These are phyloP conservation scores for Penicillium paxilli DNA, from an alignment of 495 filamentous ascomycete species.

Conservation along the genomic window DNA sequence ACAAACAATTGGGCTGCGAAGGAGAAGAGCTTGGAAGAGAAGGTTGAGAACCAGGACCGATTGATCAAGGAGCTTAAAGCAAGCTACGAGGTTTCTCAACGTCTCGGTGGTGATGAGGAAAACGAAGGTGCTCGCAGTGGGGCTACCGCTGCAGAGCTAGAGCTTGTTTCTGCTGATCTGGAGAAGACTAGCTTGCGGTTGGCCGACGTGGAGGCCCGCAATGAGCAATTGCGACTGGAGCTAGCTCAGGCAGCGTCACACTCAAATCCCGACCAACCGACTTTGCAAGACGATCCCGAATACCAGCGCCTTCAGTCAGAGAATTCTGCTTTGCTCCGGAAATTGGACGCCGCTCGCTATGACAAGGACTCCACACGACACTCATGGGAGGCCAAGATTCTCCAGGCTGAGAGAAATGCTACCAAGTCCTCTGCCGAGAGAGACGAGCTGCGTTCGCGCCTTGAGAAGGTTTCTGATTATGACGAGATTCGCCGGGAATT, in stretches of 20 bases:
- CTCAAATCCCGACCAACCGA: conserved; percentile 55
- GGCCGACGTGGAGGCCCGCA: conserved; percentile 89
- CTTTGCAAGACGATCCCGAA: conserved; percentile 80
- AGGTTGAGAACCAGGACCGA: conserved; percentile 90
- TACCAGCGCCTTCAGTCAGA: conserved; percentile 86
- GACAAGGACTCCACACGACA: conserved; percentile 79
- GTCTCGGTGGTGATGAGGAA: conserved; percentile 72
- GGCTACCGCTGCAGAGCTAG: conserved; percentile 85
- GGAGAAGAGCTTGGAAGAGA: conserved; percentile 88
- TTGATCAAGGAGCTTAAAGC: conserved; percentile 93
- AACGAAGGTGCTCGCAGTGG: conserved; percentile 54
- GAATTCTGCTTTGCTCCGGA: conserved; percentile 85
- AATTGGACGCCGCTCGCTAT: conserved; percentile 76
- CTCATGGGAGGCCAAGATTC: conserved; percentile 68
- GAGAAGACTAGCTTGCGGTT: conserved; percentile 85
- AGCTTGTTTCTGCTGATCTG: conserved; percentile 87
- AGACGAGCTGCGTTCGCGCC: conserved; percentile 71
- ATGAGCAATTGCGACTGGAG: conserved; percentile 89
- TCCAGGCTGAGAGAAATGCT: conserved; percentile 42
- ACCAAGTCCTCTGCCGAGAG: conserved; percentile 66
- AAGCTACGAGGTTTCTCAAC: conserved; percentile 93
- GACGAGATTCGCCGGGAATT: conserved; percentile 94
- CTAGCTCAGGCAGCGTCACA: conserved; percentile 85
- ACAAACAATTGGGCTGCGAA: conserved; percentile 95
- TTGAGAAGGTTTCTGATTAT: conserved; percentile 91